A percentile compares a stretch with the other conserved stretches of the same genome.
These are phyloP conservation scores for Salvia rosmarinus DNA, from an alignment of 257 asterid genomes.

Conservation along the genomic window DNA sequence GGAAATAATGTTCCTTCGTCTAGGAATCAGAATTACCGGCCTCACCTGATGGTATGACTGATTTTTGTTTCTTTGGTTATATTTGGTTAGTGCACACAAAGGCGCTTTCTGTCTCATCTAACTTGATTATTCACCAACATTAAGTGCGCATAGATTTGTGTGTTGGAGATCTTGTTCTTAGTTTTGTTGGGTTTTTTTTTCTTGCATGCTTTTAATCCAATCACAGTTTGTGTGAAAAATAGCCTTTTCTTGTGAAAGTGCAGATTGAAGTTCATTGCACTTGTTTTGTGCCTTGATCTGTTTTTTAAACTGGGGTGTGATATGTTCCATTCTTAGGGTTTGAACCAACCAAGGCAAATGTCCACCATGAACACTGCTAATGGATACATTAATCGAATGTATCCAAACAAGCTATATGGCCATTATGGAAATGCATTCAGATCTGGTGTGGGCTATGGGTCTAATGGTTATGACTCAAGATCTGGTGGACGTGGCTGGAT, in stretches of 20 bases:
- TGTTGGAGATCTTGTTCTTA: neutral
- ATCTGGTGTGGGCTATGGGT: conserved; percentile 57
- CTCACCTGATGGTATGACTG: conserved; percentile 49
- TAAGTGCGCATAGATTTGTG: neutral
- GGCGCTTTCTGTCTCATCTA: neutral
- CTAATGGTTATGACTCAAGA: conserved; percentile 52
- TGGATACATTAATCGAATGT: conserved; percentile 60
- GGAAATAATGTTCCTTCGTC: conserved; percentile 51
- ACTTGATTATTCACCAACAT: neutral
- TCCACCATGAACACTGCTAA: conserved; percentile 41
- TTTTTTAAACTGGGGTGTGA: neutral
- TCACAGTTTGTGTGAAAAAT: neutral
- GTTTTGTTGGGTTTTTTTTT: neutral
- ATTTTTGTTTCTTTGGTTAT: neutral
- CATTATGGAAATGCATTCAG: conserved; percentile 59
- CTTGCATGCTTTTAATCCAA: neutral
- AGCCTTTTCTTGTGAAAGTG: neutral
- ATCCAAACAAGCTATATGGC: conserved; percentile 56
- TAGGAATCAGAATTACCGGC: conserved; percentile 51
- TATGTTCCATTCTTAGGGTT: conserved; percentile 42
- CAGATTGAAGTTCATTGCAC: neutral
- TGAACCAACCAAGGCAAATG: conserved; percentile 48
- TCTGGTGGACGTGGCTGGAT: conserved; percentile 56
- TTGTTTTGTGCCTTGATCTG: conserved; percentile 9
- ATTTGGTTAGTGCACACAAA: neutral